phyloP scores from a whole-genome alignment of 2,329 filamentous ascomycete genomes.

The Paraconiothyrium brasiliense region DNA sequence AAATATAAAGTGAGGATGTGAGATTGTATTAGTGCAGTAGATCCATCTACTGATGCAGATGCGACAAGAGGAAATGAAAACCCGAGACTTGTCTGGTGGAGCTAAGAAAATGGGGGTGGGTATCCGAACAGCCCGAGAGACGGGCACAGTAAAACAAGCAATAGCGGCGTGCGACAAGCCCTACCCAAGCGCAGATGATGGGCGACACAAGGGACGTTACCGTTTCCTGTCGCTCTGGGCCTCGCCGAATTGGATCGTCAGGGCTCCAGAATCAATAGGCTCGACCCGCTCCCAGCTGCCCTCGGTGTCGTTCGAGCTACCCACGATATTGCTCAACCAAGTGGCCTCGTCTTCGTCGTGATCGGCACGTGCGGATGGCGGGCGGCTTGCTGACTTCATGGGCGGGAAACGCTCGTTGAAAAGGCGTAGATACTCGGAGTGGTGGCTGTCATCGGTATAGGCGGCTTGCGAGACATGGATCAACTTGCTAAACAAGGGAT shows the following conservation, averaged over 20 bases:
- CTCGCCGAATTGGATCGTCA: conserved; percentile 51
- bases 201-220: conserved; percentile 17
- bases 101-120: conserved; percentile 32
- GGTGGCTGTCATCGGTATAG: conserved; percentile 49
- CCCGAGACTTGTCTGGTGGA: conserved; percentile 18
- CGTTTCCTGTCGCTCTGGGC: conserved; percentile 33
- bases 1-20: conserved; percentile 2
- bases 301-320: conserved; percentile 34
- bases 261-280: conserved; percentile 42
- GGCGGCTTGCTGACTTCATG: conserved; percentile 31
- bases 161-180: conserved; percentile 30
- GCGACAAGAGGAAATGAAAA: conserved; percentile 21
- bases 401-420: conserved; percentile 55
- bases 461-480: conserved; percentile 59
- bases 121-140: conserved; percentile 34
- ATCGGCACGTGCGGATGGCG: conserved; percentile 31
- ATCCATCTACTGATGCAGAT: conserved; percentile 13
- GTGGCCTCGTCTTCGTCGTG: conserved; percentile 46
- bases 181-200: conserved; percentile 14
- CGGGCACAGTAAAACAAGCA: conserved; percentile 35
- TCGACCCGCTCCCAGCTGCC: conserved; percentile 44
- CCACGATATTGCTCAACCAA: conserved; percentile 46
- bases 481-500: conserved; percentile 55
- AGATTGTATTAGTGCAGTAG: conserved; percentile 15
- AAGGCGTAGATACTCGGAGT: conserved; percentile 53